phyloP scores from a whole-genome alignment of 208 protist genomes.

The Jaenimonas drosophilae region DNA sequence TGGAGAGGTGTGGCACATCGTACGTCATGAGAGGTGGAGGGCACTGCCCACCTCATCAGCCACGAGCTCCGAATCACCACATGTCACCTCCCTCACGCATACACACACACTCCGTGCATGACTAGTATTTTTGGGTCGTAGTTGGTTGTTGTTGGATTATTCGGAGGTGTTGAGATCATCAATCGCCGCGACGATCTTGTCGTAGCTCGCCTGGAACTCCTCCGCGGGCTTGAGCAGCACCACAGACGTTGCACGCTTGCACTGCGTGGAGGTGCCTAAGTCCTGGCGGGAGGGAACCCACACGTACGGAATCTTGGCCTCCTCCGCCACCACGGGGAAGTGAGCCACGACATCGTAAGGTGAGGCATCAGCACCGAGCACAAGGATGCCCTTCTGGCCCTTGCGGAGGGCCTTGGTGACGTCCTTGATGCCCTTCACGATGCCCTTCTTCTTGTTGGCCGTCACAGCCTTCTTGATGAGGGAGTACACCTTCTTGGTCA shows the following conservation, averaged over 20 bases:
- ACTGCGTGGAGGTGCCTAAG: slow-evolving; percentile 87
- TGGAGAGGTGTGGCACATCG: too few relatives aligned
- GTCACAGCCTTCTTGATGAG: slow-evolving; percentile 88
- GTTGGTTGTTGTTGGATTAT: too few relatives aligned
- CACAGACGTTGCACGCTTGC: slow-evolving; percentile 90
- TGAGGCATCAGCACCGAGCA: slow-evolving; percentile 88
- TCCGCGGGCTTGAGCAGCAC: slow-evolving; percentile 84
- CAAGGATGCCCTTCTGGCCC: slow-evolving; percentile 83
- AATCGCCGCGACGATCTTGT: slow-evolving; percentile 84
- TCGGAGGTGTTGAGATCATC: slow-evolving; percentile 77
- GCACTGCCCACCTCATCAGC: too few relatives aligned
- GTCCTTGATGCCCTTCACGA: slow-evolving; percentile 92
- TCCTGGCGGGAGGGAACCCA: slow-evolving; percentile 91
- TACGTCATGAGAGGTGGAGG: too few relatives aligned
- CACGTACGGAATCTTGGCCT: slow-evolving; percentile 89
- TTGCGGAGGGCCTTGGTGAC: slow-evolving; percentile 91
- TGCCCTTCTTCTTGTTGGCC: slow-evolving; percentile 85
- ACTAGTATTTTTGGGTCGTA: too few relatives aligned
- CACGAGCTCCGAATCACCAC: too few relatives aligned
- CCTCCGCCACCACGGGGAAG: slow-evolving; percentile 88
- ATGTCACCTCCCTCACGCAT: too few relatives aligned
- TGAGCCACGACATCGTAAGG: slow-evolving; percentile 92
- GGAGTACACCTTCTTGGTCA: slow-evolving; percentile 93
- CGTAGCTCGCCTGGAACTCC: slow-evolving; percentile 75
- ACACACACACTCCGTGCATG: too few relatives aligned